Evolutionary conservation across 306 rosid genomes (phyloP), one percentile per base, ranked within the genome.

Genomic region (Astragalus membranaceus): DNA sequence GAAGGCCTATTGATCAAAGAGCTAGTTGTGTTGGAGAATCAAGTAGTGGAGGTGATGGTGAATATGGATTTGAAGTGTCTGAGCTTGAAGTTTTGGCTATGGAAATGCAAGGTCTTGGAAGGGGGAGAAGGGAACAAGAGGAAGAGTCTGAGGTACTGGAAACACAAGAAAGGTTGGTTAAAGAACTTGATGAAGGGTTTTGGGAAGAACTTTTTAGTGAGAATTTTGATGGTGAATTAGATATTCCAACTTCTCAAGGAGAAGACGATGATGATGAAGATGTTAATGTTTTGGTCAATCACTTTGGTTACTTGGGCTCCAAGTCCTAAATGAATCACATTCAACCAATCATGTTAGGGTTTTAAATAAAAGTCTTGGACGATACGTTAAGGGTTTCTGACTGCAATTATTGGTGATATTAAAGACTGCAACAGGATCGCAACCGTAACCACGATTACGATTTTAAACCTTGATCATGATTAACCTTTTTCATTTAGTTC

Each of bases 61-160:
- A 75, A 11, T 70, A 50, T 50, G 89, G 77, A 5, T 81, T 74
- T 70, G 87, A 52, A 53, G 88, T 80, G 32, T 85, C 98, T 7
- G 99, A 94, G 83, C 78, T 94, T 10, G 96, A 94, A 64, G 89
- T 81, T 52, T 75, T 91, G 13, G 99, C 97, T 3, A 65, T 88
- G 86, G 99, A 94, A 82, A 94, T 94, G 83, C 97, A 91, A 64
- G 97, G 99, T 7, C 71, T 87, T 6, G 87, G 95, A 57, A 80
- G 73, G 76, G 83, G 75, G 11, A 68, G 74, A 23, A 54, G 61
- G 58, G 92, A 81, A 48, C 77, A 43, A 0, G 92, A 79, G 2
- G 89, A 79, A 32, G 85, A 79, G 4, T 32, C 10, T n/a, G 88
- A 80, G 32, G 72, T 16, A 36, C 15, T 64, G 3, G 88, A 70